Evolutionary conservation across 768 basidiomycete species (phyloP), one percentile per base, ranked within the genome.

Genomic region (Rhodotorula babjevae): DNA sequence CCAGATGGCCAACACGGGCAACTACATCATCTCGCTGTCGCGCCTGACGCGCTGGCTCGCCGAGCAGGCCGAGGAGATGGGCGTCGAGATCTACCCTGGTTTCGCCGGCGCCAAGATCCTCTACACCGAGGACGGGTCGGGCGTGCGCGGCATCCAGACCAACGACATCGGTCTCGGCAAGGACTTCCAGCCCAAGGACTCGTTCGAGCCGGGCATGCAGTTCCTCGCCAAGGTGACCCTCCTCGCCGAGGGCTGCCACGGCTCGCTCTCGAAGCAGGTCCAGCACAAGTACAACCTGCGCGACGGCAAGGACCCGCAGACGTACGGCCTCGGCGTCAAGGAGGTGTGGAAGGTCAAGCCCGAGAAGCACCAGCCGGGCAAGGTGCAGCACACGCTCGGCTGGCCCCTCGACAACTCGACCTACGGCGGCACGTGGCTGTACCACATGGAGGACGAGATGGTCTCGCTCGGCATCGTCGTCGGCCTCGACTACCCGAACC

Each of bases 51-150:
- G 90, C 8, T 98, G 95, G 94, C 85, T 99, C 2, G 91, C 87
- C 6, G 82, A 84, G 65, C 85, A 96, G 44, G 95, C 95, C 0
- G 94, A 97, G 73, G 87, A 85, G 55, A 80, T 87, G 44, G 95
- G 93, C 40, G 92, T 96, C 42, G 96, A 99, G 80, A 88, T 99
- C 36, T 99, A 98, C 80, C 90, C 96, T 4, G 95, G 96, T 10
- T 98, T 98, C 77, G 92, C 93, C 0, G 96, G 90, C n/a, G 89
- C 94, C 0, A 86, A 87, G 46, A 81, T 96, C 23, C 85, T 97
- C 0, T 88, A 90, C 73, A 85, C 86, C 59, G 84, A 87, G 9
- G 86, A 87, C 70, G 79, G 89, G 82, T 74, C 82, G 79, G 67
- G 85, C 81, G 89, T 93, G 19, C 83, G 83, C 46, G 96, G 95